Conservation (phyloP, 345 rosid species). For the Erysimum cheiranthoides region DNA sequence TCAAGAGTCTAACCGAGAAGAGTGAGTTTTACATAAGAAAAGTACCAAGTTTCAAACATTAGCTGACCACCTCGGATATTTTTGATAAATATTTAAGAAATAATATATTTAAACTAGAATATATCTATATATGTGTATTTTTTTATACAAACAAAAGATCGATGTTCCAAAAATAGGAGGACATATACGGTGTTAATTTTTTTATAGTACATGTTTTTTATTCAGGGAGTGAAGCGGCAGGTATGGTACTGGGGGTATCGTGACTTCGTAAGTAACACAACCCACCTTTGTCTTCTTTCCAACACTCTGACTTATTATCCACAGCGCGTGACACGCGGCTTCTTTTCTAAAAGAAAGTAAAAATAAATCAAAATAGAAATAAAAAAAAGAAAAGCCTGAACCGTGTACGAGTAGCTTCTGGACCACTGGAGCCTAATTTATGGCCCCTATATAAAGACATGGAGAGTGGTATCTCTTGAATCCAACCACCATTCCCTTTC, state of each 20-base stretch:
- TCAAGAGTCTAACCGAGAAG: too few species aligned
- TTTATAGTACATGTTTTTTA: neutral
- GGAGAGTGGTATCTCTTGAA: neutral
- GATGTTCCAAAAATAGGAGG: too few species aligned
- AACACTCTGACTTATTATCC: neutral
- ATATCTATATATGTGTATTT: too few species aligned
- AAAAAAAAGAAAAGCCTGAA: neutral
- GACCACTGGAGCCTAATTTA: neutral
- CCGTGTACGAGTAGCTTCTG: constrained; percentile 17
- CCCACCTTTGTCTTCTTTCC: constrained; percentile 1
- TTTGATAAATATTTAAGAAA: too few species aligned
- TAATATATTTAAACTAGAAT: too few species aligned
- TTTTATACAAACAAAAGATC: too few species aligned
- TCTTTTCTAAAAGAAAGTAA: neutral
- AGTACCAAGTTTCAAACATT: too few species aligned
- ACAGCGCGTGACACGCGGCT: constrained; percentile 5
- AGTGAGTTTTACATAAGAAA: too few species aligned
- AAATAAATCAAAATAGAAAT: neutral
- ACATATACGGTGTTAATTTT: too few species aligned
- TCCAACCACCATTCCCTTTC: neutral
- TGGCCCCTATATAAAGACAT: neutral
- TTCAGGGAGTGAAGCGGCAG: neutral
- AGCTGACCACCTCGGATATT: too few species aligned
- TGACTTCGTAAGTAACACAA: neutral
- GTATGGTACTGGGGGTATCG: neutral